These are phyloP conservation scores for Fusarium fujikuroi DNA, from an alignment of 2,329 filamentous ascomycete species.

Conservation along the genomic window DNA sequence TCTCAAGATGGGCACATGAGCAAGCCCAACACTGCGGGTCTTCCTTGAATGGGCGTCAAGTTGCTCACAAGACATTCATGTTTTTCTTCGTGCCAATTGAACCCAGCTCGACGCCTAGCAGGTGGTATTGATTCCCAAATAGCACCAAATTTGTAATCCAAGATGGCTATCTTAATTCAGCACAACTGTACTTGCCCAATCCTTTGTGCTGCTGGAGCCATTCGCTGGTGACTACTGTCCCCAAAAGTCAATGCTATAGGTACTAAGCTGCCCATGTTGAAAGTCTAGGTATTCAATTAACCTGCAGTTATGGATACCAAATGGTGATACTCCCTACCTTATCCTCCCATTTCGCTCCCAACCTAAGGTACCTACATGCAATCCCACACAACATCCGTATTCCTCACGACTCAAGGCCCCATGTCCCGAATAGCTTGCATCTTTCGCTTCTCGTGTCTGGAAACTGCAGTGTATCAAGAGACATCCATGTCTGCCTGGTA, in stretches of 20 bases:
- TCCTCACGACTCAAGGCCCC: slow-evolving; percentile 22
- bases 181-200: not conserved
- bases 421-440: slow-evolving; percentile 22
- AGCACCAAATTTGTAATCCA: not conserved
- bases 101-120: not conserved
- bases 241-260: not conserved
- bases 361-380: slow-evolving; percentile 12
- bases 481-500: slow-evolving; percentile 25
- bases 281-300: not conserved
- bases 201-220: not conserved
- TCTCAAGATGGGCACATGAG: slow-evolving; percentile 61
- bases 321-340: not conserved
- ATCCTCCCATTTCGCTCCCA: slow-evolving; percentile 2
- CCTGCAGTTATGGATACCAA: not conserved
- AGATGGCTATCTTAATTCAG: not conserved
- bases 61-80: slow-evolving; percentile 38
- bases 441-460: slow-evolving; percentile 18
- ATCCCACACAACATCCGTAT: slow-evolving; percentile 25
- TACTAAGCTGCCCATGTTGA: not conserved
- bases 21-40: slow-evolving; percentile 56
- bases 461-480: slow-evolving; percentile 17
- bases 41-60: slow-evolving; percentile 32
- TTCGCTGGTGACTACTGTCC: not conserved
- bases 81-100: slow-evolving; percentile 21
- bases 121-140: slow-evolving; percentile 3